These are phyloP conservation scores for Entonaema liquescens DNA, from an alignment of 495 filamentous ascomycete genomes.

Conservation along the genomic window DNA sequence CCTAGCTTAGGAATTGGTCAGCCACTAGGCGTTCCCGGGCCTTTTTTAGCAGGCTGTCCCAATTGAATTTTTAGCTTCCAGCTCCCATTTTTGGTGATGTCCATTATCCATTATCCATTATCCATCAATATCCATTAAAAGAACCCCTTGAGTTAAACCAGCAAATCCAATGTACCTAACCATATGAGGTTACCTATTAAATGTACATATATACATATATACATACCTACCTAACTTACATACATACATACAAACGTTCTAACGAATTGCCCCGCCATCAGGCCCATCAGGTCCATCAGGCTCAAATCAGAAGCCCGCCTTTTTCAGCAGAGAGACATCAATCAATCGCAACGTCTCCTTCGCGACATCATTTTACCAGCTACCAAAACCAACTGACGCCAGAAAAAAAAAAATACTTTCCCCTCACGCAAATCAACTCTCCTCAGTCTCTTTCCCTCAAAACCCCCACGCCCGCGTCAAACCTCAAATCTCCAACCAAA, in stretches of 20 bases:
- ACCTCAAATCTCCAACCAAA: slow-evolving; percentile 41
- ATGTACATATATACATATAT: no score
- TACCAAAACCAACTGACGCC: slow-evolving; percentile 38
- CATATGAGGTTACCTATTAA: no score
- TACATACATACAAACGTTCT: neutral
- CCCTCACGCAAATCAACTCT: slow-evolving; percentile 42
- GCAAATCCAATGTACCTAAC: neutral
- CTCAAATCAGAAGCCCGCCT: slow-evolving; percentile 40
- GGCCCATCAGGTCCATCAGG: slow-evolving; percentile 18
- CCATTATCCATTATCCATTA: neutral
- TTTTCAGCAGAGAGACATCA: slow-evolving; percentile 37
- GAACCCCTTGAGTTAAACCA: slow-evolving; percentile 7
- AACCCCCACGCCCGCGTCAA: slow-evolving; percentile 41
- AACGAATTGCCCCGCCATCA: slow-evolving; percentile 14
- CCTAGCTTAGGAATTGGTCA: slow-evolving; percentile 23
- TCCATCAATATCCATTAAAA: no score
- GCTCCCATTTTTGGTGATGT: slow-evolving; percentile 34
- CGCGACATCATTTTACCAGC: slow-evolving; percentile 39
- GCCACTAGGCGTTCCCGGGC: slow-evolving; percentile 42
- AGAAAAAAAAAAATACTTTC: slow-evolving; percentile 40
- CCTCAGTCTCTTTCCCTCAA: slow-evolving; percentile 9
- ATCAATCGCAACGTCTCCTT: slow-evolving; percentile 23
- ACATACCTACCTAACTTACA: no score
- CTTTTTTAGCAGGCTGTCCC: slow-evolving; percentile 37
- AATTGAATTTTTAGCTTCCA: slow-evolving; percentile 40